Conservation (phyloP, 2,329 filamentous ascomycete species). For the Pseudopithomyces chartarum region DNA sequence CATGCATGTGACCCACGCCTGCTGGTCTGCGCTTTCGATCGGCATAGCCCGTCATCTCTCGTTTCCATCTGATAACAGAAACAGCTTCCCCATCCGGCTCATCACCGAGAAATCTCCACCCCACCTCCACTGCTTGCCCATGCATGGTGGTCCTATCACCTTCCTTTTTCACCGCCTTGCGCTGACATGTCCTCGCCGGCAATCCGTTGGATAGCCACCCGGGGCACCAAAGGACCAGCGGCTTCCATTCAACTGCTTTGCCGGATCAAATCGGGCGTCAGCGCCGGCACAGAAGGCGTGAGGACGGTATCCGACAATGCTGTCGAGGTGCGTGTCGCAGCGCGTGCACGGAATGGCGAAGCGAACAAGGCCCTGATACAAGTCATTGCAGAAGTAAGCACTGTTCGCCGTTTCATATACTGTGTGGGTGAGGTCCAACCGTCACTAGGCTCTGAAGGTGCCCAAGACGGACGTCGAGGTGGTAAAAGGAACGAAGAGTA, state of each 20-base stretch:
- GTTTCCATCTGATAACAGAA: conserved; percentile 1
- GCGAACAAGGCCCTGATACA: conserved; percentile 70
- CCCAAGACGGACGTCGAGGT: conserved; percentile 69
- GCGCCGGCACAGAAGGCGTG: conserved; percentile 66
- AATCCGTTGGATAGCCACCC: conserved; percentile 35
- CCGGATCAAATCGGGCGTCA: conserved; percentile 70
- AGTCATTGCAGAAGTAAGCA: conserved; percentile 64
- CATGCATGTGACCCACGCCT: too few relatives aligned
- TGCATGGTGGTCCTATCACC: neutral
- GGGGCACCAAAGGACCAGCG: conserved; percentile 19
- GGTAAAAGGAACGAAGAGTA: conserved; percentile 65
- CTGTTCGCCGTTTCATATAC: too few relatives aligned
- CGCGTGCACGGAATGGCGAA: conserved; percentile 68
- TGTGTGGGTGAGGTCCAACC: too few relatives aligned
- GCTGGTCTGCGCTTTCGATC: conserved; percentile 15
- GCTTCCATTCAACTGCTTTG: conserved; percentile 63
- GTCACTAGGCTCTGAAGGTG: conserved; percentile 58
- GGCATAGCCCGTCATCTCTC: neutral
- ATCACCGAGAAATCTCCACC: conserved; percentile 6
- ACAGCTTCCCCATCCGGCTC: neutral
- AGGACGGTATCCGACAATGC: conserved; percentile 59
- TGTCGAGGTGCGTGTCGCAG: conserved; percentile 69
- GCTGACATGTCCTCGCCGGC: conserved; percentile 22
- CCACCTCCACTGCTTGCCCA: neutral
- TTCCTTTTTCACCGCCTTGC: neutral